A percentile compares a stretch with the other conserved stretches of the same genome.
Conservation (phyloP, 345 rosid species). For the Hypericum androsaemum region DNA sequence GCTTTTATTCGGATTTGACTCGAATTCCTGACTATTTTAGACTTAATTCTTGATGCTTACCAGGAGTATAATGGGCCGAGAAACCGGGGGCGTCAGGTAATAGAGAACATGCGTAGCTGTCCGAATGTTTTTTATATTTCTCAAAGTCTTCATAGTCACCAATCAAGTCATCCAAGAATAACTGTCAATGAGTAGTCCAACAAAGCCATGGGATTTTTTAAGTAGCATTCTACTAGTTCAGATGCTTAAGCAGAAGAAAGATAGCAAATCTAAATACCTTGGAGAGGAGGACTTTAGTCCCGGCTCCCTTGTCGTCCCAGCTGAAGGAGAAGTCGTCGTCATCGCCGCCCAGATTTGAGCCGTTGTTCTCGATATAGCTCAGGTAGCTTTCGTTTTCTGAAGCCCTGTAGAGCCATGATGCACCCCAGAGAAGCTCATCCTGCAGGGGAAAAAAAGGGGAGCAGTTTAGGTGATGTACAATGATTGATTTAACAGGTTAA, state of each 20-base stretch:
- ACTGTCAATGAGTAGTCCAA: no score
- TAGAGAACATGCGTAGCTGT: slow-evolving; percentile 57
- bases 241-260: background rate
- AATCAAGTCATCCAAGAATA: slow-evolving; percentile 39
- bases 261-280: no score
- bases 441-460: no score
- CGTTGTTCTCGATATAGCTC: slow-evolving; percentile 57
- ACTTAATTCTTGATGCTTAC: no score
- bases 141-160: slow-evolving; percentile 43
- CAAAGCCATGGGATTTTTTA: background rate
- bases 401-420: slow-evolving; percentile 92
- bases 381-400: slow-evolving; percentile 57
- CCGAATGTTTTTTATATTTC: slow-evolving; percentile 51
- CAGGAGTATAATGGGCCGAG: slow-evolving; percentile 63
- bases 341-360: slow-evolving; percentile 73
- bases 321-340: slow-evolving; percentile 81
- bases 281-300: no score
- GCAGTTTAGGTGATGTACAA: background rate
- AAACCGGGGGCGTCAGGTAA: slow-evolving; percentile 45
- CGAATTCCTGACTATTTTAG: no score
- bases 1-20: no score
- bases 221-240: background rate
- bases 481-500: background rate
- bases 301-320: slow-evolving; percentile 95
- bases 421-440: slow-evolving; percentile 98